Evolutionary conservation across 495 filamentous ascomycete species (phyloP).

Genomic region (Cudoniella acicularis): DNA sequence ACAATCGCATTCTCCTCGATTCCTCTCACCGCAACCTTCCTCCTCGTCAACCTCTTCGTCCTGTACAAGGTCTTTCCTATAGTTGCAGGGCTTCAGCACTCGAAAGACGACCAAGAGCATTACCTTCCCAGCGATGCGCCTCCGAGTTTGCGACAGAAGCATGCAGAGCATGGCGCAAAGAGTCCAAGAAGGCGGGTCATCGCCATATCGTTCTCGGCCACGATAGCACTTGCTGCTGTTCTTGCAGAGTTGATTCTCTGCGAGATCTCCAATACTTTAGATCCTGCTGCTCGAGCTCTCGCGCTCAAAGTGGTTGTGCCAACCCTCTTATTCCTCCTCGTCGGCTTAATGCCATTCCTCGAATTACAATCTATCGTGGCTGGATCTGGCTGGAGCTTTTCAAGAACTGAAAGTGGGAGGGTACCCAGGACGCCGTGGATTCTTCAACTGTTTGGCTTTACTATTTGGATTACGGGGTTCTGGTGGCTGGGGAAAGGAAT

Average conservation of each 20-base stretch:
- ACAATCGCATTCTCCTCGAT: constrained; percentile 40
- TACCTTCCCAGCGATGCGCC: constrained; percentile 51
- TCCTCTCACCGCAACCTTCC: constrained; percentile 61
- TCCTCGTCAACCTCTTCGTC: constrained; percentile 49
- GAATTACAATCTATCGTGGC: constrained; percentile 65
- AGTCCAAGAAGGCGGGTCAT: constrained; percentile 49
- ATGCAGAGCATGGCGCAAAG: constrained; percentile 44
- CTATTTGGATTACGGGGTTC: constrained; percentile 61
- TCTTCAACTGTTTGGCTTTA: constrained; percentile 54
- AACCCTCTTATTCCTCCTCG: constrained; percentile 59
- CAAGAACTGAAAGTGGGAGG: constrained; percentile 41
- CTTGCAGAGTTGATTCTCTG: constrained; percentile 72
- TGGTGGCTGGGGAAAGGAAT: constrained; percentile 70
- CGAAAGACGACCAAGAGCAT: constrained; percentile 43
- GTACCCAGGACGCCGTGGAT: constrained; percentile 50
- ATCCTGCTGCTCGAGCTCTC: constrained; percentile 54
- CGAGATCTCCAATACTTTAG: constrained; percentile 70
- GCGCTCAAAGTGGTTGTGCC: constrained; percentile 63
- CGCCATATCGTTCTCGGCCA: constrained; percentile 63
- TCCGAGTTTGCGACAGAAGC: constrained; percentile 40
- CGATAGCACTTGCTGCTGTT: constrained; percentile 67
- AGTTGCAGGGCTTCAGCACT: constrained; percentile 49
- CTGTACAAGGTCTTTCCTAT: constrained; percentile 61
- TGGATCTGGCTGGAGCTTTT: constrained; percentile 55
- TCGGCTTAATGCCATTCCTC: constrained; percentile 66